Base-by-base conservation (phyloP, 2,329 filamentous ascomycete genomes). In the Penicillium olsonii region DNA sequence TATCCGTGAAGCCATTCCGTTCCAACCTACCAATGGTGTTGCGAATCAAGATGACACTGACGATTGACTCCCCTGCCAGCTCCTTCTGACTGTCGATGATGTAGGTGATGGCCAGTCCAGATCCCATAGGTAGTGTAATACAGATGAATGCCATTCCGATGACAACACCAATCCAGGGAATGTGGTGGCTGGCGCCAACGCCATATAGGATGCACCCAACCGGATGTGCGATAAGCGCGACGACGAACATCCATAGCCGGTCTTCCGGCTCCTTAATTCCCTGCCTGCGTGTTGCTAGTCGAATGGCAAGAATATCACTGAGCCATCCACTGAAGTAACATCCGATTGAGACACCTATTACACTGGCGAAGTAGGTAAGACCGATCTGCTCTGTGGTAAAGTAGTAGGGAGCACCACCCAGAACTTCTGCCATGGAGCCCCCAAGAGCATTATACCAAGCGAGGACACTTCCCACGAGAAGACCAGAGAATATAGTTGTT, bases 201-300 rank as follows among this genome's bases (percentile, higher is more conserved):
- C 65, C 66, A 48, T 55, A 69, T 17, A 64, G 42, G 14, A 68
- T 47, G 4, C 61, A 44, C 4, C 61, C 60, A 1, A 45, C 47
- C 19, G 66, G 56, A 18, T 56, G 50, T 19, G 67, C 44, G 8
- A 68, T n/a, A 7, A 59, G 46, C 5, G 65, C 55, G 12, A 65
- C 43, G 14, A 49, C 31, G 18, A 63, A 57, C 12, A 64, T 54
- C 68, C 68, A 72, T 10, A 69, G 55, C 15, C 64, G 59, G 51
- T 60, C 42, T 57, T 76, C 73, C 1, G 73, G 71, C 42, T 71
- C 64, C 50, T 67, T 56, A 50, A 72, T 63, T 18, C 74, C 74
- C 17, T 68, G 61, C 57, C 75, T 76, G 19, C 72, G 67, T 4
- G 70, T 66, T 0, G 75, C 71, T 3, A 77, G 59, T 38, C 50